A percentile compares a stretch with the other conserved stretches of the same genome.
phyloP scores from a whole-genome alignment of 1,139 yeast genomes.

The Blastobotrys malaysiensis region DNA sequence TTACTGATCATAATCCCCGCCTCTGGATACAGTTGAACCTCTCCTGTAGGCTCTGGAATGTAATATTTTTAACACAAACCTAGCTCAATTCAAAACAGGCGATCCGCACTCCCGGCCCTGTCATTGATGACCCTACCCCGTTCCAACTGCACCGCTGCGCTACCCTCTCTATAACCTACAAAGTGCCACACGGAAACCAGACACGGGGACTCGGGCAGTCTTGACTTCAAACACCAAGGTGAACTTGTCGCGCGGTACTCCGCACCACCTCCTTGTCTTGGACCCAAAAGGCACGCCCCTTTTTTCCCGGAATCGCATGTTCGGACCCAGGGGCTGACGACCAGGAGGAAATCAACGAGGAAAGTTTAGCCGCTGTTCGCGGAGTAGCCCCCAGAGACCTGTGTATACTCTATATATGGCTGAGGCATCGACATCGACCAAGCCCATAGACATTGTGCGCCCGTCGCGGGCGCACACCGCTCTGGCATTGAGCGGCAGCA shows the following conservation, averaged over 20 bases:
- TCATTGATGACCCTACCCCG: too few species aligned
- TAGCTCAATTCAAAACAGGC: too few species aligned
- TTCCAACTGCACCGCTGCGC: too few species aligned
- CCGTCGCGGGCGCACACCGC: background rate
- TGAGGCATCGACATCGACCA: background rate
- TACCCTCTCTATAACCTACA: too few species aligned
- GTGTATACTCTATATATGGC: background rate
- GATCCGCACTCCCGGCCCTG: too few species aligned
- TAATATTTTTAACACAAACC: too few species aligned
- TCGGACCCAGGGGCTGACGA: background rate
- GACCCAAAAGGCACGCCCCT: background rate
- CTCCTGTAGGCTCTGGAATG: too few species aligned
- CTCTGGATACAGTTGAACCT: too few species aligned
- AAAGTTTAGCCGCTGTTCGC: background rate
- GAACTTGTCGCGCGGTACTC: background rate
- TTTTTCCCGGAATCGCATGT: background rate
- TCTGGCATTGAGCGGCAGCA: background rate
- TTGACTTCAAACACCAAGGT: too few species aligned
- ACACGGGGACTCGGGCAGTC: too few species aligned
- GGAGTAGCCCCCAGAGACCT: background rate
- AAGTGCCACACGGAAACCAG: too few species aligned
- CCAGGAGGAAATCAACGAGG: background rate
- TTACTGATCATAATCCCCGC: too few species aligned
- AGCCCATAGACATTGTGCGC: background rate
- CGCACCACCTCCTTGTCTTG: background rate